Conservation (phyloP, 2,329 filamentous ascomycete species). For the Pseudocercospora pini-densiflorae region DNA sequence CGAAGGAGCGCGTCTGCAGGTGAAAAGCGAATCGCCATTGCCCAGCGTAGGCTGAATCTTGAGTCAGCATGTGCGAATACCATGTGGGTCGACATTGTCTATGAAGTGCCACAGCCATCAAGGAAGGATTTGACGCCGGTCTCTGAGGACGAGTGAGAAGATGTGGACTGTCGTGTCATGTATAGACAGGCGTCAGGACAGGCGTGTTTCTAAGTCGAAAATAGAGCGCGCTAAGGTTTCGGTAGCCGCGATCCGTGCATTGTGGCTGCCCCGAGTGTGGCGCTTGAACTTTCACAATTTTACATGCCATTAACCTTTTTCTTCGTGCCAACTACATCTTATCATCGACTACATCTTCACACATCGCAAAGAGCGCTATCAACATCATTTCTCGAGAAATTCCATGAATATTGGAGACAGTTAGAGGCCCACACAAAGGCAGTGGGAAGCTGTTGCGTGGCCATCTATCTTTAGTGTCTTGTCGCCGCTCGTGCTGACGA, state of each 20-base stretch:
- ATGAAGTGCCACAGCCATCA: background rate
- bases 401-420: background rate
- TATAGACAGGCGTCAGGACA: background rate
- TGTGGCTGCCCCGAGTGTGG: background rate
- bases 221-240: background rate
- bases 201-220: background rate
- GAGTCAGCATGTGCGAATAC: background rate
- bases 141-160: background rate
- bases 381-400: background rate
- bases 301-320: background rate
- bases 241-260: background rate
- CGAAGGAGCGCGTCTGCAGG: constrained; percentile 5
- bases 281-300: background rate
- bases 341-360: background rate
- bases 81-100: background rate
- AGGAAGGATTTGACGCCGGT: background rate
- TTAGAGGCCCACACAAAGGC: background rate
- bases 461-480: constrained; percentile 9
- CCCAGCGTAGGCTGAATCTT: background rate
- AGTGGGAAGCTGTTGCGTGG: background rate
- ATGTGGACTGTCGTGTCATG: background rate
- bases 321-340: background rate
- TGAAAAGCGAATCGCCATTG: background rate
- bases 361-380: background rate
- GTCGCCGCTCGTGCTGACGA: constrained; percentile 9